Conservation (phyloP, 108 stramenopile genomes). For the Cyclotella baltica region DNA sequence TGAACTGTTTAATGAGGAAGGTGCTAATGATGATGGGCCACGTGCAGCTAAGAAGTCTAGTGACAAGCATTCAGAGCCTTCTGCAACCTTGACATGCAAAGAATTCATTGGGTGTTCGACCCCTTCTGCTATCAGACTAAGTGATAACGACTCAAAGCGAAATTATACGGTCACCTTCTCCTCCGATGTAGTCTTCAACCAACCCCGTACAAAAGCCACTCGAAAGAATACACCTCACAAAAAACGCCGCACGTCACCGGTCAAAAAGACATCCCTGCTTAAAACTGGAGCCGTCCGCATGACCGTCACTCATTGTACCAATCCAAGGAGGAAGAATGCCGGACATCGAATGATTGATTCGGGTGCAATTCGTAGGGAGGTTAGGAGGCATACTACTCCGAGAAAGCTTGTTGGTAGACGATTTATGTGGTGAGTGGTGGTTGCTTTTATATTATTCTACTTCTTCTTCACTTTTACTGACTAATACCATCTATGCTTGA, state of each 20-base stretch:
- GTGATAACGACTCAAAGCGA: not conserved
- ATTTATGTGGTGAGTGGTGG: not conserved
- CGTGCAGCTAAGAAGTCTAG: too few relatives aligned
- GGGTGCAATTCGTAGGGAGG: constrained; percentile 3
- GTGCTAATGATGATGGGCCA: too few relatives aligned
- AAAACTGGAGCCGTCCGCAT: not conserved
- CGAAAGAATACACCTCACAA: constrained; percentile 3
- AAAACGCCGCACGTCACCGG: not conserved
- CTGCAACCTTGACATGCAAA: too few relatives aligned
- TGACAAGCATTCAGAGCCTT: too few relatives aligned
- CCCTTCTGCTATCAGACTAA: not conserved
- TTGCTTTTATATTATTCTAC: not conserved
- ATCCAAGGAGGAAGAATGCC: not conserved
- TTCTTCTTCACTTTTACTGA: not conserved
- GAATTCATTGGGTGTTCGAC: too few relatives aligned
- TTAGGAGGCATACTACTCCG: constrained; percentile 5
- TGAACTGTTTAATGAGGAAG: too few relatives aligned
- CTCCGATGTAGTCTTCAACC: not conserved
- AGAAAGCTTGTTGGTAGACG: constrained; percentile 4
- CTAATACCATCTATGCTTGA: not conserved
- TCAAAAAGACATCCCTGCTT: not conserved
- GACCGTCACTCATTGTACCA: not conserved
- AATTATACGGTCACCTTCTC: not conserved
- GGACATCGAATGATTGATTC: not conserved
- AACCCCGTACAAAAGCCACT: not conserved